These are phyloP conservation scores for Chamaenerion angustifolium DNA, from an alignment of 345 rosid species.

Conservation along the genomic window DNA sequence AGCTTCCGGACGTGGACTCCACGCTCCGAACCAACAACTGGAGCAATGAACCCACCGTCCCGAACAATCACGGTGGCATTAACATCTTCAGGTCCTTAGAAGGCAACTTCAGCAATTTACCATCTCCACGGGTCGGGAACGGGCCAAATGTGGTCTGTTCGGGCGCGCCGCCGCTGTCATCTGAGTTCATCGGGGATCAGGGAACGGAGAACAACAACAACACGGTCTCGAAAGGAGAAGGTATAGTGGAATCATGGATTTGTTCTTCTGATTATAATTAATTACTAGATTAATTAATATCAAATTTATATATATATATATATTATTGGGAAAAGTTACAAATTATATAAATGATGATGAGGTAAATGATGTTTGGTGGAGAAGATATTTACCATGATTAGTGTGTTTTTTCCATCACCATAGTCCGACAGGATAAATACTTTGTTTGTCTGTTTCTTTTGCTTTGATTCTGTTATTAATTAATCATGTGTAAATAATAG, in stretches of 20 bases:
- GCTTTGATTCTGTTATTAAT: neutral
- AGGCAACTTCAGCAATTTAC: slow-evolving; percentile 1
- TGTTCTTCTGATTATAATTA: slow-evolving; percentile 53
- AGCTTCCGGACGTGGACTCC: slow-evolving; percentile 2
- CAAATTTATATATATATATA: neutral
- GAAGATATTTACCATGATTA: neutral
- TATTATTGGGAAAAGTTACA: neutral
- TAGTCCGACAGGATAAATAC: neutral
- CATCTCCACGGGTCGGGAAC: too few relatives aligned
- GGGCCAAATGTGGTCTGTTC: neutral
- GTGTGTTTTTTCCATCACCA: too few relatives aligned
- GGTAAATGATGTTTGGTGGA: neutral
- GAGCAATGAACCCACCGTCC: neutral
- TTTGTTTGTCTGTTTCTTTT: neutral
- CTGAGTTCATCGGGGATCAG: slow-evolving; percentile 7
- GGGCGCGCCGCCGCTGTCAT: slow-evolving; percentile 7
- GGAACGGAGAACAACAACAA: slow-evolving; percentile 5
- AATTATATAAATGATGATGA: neutral
- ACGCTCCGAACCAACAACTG: neutral
- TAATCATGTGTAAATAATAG: slow-evolving; percentile 22
- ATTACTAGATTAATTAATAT: neutral
- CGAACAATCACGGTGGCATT: neutral
- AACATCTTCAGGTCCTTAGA: neutral
- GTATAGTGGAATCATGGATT: slow-evolving; percentile 76
- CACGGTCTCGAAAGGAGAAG: slow-evolving; percentile 28